phyloP scores from a whole-genome alignment of 208 protist genomes.

The Crithidia fasciculata region DNA sequence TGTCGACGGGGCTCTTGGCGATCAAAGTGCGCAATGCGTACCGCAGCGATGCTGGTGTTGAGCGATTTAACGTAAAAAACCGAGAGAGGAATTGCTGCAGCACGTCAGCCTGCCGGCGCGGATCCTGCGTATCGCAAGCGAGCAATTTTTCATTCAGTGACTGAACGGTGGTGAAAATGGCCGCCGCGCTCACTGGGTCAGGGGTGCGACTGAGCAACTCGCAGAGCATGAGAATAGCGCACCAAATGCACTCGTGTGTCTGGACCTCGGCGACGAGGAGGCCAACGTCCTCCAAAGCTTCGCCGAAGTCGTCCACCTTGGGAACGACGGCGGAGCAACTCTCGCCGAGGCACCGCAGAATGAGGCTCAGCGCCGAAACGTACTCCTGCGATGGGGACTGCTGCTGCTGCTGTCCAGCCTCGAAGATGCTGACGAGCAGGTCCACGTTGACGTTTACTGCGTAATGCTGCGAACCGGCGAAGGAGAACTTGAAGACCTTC shows the following conservation, averaged over 20 bases:
- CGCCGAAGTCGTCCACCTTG: conserved; percentile 19
- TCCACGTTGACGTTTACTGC: conserved; percentile 37
- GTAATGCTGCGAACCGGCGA: conserved; percentile 36
- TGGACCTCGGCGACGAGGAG: conserved; percentile 20
- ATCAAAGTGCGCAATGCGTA: conserved; percentile 22
- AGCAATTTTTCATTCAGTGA: conserved; percentile 24
- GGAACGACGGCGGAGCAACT: conserved; percentile 9
- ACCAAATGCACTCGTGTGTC: conserved; percentile 31
- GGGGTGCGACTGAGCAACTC: conserved; percentile 22
- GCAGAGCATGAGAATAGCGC: conserved; percentile 26
- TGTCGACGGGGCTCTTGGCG: neutral
- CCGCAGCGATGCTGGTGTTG: conserved; percentile 24
- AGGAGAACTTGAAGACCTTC: conserved; percentile 21
- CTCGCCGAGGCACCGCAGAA: conserved; percentile 30
- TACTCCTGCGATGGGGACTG: conserved; percentile 16
- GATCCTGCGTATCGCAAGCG: conserved; percentile 7
- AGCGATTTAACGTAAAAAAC: conserved; percentile 21
- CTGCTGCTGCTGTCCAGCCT: conserved; percentile 9
- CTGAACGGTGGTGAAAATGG: conserved; percentile 18
- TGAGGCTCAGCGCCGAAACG: conserved; percentile 18
- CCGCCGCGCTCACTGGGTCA: conserved; percentile 18
- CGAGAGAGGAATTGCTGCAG: conserved; percentile 30
- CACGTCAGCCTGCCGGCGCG: conserved; percentile 6
- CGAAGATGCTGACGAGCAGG: conserved; percentile 21
- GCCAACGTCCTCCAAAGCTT: conserved; percentile 26